Conservation (phyloP, 1,284 basidiomycete species). For the Leccinum angustisporum region DNA sequence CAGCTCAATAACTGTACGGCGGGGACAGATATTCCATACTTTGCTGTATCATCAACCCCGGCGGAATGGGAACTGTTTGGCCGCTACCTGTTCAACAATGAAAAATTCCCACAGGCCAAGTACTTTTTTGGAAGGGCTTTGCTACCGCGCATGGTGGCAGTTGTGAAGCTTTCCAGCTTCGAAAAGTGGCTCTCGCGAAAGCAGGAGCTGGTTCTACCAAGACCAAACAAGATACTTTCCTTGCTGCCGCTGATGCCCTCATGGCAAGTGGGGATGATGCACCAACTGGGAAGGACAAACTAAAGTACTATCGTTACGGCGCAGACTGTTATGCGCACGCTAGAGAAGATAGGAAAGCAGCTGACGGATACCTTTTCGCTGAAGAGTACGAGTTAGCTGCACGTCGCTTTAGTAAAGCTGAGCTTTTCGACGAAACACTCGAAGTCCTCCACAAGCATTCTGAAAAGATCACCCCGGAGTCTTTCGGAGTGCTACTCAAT, state of each 20-base stretch:
- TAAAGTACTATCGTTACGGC: slow-evolving; percentile 47
- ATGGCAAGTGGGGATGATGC: slow-evolving; percentile 38
- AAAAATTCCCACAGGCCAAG: slow-evolving; percentile 60
- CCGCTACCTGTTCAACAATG: slow-evolving; percentile 50
- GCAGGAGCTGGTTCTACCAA: slow-evolving; percentile 19
- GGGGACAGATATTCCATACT: slow-evolving; percentile 43
- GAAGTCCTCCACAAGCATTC: slow-evolving; percentile 41
- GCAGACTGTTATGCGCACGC: slow-evolving; percentile 55
- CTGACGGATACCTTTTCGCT: slow-evolving; percentile 44
- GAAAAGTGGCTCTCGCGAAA: slow-evolving; percentile 41
- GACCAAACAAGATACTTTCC: slow-evolving; percentile 40
- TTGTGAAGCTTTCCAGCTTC: slow-evolving; percentile 48
- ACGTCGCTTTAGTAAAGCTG: slow-evolving; percentile 47
- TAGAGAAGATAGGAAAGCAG: slow-evolving; percentile 44
- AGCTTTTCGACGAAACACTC: slow-evolving; percentile 55
- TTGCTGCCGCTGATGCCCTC: slow-evolving; percentile 51
- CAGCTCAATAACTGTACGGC: slow-evolving; percentile 45
- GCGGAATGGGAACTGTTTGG: slow-evolving; percentile 60
- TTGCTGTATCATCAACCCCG: slow-evolving; percentile 47
- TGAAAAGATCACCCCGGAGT: slow-evolving; percentile 32
- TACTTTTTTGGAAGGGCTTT: slow-evolving; percentile 60
- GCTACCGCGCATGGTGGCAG: slow-evolving; percentile 41
- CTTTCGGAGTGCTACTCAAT: slow-evolving; percentile 43
- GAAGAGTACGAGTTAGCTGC: slow-evolving; percentile 47
- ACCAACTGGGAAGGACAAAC: slow-evolving; percentile 24